Conservation (phyloP, 305 asterid species). For the Fraxinus dipetala region DNA sequence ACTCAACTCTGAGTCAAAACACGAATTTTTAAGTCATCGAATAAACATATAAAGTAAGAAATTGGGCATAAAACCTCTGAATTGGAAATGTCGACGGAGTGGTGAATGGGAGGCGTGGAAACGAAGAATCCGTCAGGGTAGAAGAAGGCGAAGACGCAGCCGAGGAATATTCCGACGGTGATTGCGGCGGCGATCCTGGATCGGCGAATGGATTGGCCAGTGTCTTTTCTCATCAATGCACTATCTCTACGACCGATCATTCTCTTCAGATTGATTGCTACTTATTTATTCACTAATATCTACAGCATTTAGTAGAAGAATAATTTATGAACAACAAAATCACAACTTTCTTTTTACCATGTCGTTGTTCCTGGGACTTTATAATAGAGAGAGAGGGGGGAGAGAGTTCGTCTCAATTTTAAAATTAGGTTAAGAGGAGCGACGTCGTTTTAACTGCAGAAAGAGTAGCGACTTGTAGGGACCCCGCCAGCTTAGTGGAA, state of each 20-base stretch:
- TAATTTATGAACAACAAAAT: background rate
- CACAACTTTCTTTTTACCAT: background rate
- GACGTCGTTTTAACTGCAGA: background rate
- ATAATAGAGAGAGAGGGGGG: background rate
- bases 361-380: background rate
- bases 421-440: background rate
- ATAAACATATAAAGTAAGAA: background rate
- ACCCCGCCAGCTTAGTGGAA: background rate
- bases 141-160: constrained; percentile 47
- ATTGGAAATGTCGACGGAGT: constrained; percentile 25
- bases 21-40: constrained; percentile 21
- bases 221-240: constrained; percentile 37
- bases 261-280: background rate
- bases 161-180: constrained; percentile 39
- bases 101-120: constrained; percentile 26
- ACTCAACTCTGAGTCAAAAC: constrained; percentile 17
- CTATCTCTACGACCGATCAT: constrained; percentile 17
- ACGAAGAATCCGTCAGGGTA: constrained; percentile 40
- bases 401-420: background rate
- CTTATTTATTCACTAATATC: background rate
- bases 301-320: background rate
- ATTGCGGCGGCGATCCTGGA: constrained; percentile 42
- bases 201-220: constrained; percentile 26
- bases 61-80: constrained; percentile 32
- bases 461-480: background rate